Evolutionary conservation across 805 yeast genomes (phyloP), one percentile per base, ranked within the genome.

Genomic region (Candida krabiensis): DNA sequence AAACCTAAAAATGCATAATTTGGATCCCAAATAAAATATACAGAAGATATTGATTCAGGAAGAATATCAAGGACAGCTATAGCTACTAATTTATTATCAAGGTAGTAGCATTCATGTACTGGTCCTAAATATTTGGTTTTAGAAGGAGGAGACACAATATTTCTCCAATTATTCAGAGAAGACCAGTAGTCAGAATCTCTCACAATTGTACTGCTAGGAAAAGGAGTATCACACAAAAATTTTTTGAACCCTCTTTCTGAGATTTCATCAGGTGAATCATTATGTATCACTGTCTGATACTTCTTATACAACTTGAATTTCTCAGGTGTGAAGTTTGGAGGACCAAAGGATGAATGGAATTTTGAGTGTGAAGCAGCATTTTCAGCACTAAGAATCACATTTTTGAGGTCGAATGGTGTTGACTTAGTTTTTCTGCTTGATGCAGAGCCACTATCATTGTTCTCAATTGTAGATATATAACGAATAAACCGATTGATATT

Each of bases 1-100:
- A 89, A 58, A 0, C 86, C 82, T 48, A 80, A 63, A 35, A 76
- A 70, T 4, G 81, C 79, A 54, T 70, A 83, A 37, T 80, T 90
- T 0, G 95, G 93, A 55, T 88, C 90, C 86, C 93, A 87, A 9
- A 89, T 78, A 56, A 90, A 85, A 57, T 90, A 89, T 1, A 90
- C 90, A 0, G 95, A 80, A 0, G 96, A 87, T 0, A 90, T 58
- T 0, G 86, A 83, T 18, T 76, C 60, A 0, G 96, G 95, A 23
- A 90, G 59, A 15, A 89, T 64, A 59, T 89, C 97, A 21, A 84
- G 54, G 1, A 89, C 86, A 0, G 86, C 86, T 24, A 89, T 63
- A 1, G 91, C 96, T 28, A 86, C 75, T 15, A 89, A 65, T 44
- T 72, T 69, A 4, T 61, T 78, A 31, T 85, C 75, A 13, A 72